Conservation (phyloP, 345 rosid species). For the Cardiospermum halicacabum region DNA sequence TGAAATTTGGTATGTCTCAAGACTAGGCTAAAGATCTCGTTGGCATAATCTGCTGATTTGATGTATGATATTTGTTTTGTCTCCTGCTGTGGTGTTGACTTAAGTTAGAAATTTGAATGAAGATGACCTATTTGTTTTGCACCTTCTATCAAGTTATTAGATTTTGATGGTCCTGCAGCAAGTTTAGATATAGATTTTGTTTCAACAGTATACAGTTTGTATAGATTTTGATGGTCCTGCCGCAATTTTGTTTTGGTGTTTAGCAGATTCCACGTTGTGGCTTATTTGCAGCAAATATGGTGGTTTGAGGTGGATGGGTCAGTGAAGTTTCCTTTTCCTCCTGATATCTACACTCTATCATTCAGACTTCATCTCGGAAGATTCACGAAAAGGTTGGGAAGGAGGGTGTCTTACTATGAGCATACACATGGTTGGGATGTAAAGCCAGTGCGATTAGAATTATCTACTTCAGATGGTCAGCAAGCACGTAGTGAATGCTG, state of each 20-base stretch:
- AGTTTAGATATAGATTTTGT: constrained; percentile 12
- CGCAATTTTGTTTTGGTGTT: background rate
- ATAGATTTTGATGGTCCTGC: constrained; percentile 10
- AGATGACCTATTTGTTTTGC: background rate
- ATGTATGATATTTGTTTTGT: background rate
- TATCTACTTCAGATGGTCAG: constrained; percentile 70
- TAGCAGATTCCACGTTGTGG: constrained; percentile 72
- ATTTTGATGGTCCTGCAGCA: constrained; percentile 8
- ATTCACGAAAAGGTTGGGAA: constrained; percentile 63
- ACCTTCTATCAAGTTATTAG: background rate
- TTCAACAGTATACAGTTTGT: background rate
- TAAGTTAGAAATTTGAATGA: background rate
- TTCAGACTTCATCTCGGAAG: constrained; percentile 89
- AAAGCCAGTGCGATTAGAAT: constrained; percentile 63
- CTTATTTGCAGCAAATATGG: constrained; percentile 91
- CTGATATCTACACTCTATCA: constrained; percentile 68
- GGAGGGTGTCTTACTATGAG: constrained; percentile 60
- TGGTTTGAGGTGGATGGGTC: constrained; percentile 93
- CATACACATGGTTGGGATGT: constrained; percentile 88
- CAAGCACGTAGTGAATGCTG: constrained; percentile 52
- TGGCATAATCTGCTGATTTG: background rate
- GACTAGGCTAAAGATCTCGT: background rate
- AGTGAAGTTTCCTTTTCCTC: constrained; percentile 77
- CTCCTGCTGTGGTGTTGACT: background rate
- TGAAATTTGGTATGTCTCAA: background rate